Conservation (phyloP, 1,139 yeast species). For the Taphrina confusa region DNA sequence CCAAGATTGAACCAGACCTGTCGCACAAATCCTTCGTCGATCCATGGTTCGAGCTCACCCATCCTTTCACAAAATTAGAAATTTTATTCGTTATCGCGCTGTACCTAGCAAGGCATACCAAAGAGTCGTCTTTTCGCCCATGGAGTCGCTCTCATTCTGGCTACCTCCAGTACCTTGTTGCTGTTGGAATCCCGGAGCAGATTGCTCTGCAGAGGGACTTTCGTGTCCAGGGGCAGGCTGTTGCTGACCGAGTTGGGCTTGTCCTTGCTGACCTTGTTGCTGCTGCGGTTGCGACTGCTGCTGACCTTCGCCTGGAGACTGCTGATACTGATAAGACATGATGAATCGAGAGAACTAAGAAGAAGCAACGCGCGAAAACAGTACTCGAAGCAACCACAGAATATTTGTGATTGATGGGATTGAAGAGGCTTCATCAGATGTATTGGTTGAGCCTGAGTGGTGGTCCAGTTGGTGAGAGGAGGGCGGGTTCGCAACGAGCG, state of each 20-base stretch:
- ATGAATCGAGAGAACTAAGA: constrained; percentile 10
- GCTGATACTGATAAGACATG: constrained; percentile 32
- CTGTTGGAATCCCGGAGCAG: constrained; percentile 31
- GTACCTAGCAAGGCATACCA: constrained; percentile 3
- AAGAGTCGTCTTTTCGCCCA: constrained; percentile 32
- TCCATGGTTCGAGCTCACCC: constrained; percentile 89
- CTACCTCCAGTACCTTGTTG: constrained; percentile 28
- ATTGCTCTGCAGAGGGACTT: constrained; percentile 4
- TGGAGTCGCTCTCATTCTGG: constrained; percentile 28
- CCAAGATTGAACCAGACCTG: constrained; percentile 65
- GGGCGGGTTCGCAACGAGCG: constrained; percentile 10
- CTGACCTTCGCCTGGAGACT: constrained; percentile 28
- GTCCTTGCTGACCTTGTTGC: constrained; percentile 33
- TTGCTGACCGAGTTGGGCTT: constrained; percentile 20
- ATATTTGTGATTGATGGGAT: not conserved
- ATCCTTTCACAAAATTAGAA: constrained; percentile 58
- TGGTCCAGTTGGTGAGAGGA: constrained; percentile 7
- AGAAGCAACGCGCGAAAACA: constrained; percentile 34
- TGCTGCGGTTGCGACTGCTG: constrained; percentile 38
- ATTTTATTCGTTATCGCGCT: not conserved
- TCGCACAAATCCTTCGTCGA: constrained; percentile 71
- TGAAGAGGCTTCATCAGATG: not conserved
- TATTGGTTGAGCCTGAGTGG: not conserved
- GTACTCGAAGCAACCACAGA: constrained; percentile 26
- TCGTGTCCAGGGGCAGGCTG: constrained; percentile 1